phyloP scores from a whole-genome alignment of 495 filamentous ascomycete genomes.

The Aspergillus nidulans region DNA sequence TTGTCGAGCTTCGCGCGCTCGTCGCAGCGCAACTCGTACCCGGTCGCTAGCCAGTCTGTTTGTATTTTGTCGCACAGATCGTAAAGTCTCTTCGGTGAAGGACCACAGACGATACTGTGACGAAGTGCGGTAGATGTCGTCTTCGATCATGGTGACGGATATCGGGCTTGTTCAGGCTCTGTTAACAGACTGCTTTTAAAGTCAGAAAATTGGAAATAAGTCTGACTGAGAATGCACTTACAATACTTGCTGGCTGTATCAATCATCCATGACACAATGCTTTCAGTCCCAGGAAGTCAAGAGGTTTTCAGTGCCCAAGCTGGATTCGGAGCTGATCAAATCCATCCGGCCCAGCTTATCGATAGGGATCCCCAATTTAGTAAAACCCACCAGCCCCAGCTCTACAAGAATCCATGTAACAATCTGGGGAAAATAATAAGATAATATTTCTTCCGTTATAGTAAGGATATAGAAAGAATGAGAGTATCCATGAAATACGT shows the following conservation, averaged over 20 bases:
- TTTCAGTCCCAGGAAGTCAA: not conserved
- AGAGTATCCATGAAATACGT: not conserved
- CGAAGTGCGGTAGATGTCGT: slow-evolving; percentile 84
- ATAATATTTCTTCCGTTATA: not conserved
- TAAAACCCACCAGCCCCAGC: not conserved
- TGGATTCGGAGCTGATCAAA: not conserved
- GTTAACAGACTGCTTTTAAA: not conserved
- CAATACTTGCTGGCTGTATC: not conserved
- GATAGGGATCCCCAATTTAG: slow-evolving; percentile 9
- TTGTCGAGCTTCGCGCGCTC: slow-evolving; percentile 37
- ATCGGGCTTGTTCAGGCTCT: not conserved
- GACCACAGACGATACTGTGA: slow-evolving; percentile 92
- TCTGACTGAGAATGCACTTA: not conserved
- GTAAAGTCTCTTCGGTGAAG: slow-evolving; percentile 71
- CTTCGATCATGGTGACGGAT: slow-evolving; percentile 60
- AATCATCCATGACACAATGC: slow-evolving; percentile 3
- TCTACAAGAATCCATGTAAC: not conserved
- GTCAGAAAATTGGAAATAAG: not conserved
- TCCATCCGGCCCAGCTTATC: slow-evolving; percentile 30
- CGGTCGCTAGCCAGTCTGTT: slow-evolving; percentile 69
- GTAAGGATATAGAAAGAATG: too few relatives aligned
- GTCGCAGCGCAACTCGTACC: slow-evolving; percentile 59
- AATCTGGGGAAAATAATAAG: too few relatives aligned
- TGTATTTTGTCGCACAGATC: slow-evolving; percentile 64
- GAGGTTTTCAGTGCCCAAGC: not conserved